Evolutionary conservation across 306 rosid species (phyloP).

Genomic region (Hippophae gyantsensis): DNA sequence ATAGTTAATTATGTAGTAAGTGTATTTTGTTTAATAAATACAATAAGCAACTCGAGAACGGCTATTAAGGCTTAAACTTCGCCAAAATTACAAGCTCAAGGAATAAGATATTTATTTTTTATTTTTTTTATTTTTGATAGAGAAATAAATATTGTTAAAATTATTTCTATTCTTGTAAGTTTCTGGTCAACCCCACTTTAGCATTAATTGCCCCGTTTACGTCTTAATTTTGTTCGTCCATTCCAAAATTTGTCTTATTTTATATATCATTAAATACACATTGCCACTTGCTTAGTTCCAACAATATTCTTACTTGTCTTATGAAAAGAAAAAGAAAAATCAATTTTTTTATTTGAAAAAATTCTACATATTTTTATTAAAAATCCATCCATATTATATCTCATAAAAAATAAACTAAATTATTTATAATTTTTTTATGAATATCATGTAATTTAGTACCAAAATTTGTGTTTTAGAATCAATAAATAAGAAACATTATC

Average conservation of each 20-base stretch:
- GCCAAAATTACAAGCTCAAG: slow-evolving; percentile 36
- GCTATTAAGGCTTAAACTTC: slow-evolving; percentile 47
- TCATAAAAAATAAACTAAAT: no score
- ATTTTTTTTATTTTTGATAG: no score
- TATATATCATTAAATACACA: not conserved
- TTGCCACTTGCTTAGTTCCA: no score
- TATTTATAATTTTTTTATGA: no score
- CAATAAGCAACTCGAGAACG: slow-evolving; percentile 38
- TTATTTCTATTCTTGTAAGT: slow-evolving; percentile 3
- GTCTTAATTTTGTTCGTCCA: not conserved
- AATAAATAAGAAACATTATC: no score
- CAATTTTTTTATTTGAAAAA: no score
- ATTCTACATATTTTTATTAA: no score
- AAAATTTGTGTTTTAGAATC: no score
- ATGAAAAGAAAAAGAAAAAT: no score
- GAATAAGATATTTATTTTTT: slow-evolving; percentile 19
- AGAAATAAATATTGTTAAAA: not conserved
- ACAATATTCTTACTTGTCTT: no score
- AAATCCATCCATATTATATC: no score
- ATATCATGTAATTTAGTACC: no score
- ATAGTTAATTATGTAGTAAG: not conserved
- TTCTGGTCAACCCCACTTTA: not conserved
- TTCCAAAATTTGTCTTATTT: slow-evolving; percentile 9
- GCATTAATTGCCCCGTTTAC: slow-evolving; percentile 2
- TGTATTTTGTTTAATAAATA: not conserved